These are phyloP conservation scores for Rhipidocladum racemiflorum DNA, from an alignment of 176 grass and related monocot species.

Conservation along the genomic window DNA sequence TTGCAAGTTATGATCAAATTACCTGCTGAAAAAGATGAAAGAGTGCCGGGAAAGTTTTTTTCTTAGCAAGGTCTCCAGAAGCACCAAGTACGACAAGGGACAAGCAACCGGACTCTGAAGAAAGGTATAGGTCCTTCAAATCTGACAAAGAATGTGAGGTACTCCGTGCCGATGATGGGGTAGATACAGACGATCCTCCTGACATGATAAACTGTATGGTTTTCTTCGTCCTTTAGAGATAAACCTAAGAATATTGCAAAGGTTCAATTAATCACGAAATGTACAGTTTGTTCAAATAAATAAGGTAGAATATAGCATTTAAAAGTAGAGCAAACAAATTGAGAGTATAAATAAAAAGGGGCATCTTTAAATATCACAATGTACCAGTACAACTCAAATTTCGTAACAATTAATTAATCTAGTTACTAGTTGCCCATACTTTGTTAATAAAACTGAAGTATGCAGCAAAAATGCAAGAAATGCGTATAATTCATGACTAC, in stretches of 20 bases:
- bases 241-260: slow-evolving; percentile 25
- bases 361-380: not conserved
- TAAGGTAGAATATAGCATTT: not conserved
- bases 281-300: not conserved
- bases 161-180: slow-evolving; percentile 47
- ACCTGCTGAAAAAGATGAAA: slow-evolving; percentile 92
- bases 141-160: slow-evolving; percentile 48
- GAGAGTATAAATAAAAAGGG: not conserved
- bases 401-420: not conserved
- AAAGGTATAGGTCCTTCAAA: slow-evolving; percentile 46
- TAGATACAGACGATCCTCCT: slow-evolving; percentile 35
- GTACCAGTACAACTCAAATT: not conserved
- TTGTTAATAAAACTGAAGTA: not conserved
- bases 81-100: slow-evolving; percentile 96
- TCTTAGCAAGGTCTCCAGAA: slow-evolving; percentile 94
- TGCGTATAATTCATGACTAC: not conserved
- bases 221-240: slow-evolving; percentile 22
- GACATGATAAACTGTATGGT: slow-evolving; percentile 44
- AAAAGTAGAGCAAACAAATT: not conserved
- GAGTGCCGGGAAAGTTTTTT: slow-evolving; percentile 95
- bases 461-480: not conserved
- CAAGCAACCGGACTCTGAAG: slow-evolving; percentile 57
- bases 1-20: slow-evolving; percentile 20
- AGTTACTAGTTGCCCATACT: not conserved
- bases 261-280: not conserved